Evolutionary conservation across 257 asterid species (phyloP).

Genomic region (Solanum tarapatanum): DNA sequence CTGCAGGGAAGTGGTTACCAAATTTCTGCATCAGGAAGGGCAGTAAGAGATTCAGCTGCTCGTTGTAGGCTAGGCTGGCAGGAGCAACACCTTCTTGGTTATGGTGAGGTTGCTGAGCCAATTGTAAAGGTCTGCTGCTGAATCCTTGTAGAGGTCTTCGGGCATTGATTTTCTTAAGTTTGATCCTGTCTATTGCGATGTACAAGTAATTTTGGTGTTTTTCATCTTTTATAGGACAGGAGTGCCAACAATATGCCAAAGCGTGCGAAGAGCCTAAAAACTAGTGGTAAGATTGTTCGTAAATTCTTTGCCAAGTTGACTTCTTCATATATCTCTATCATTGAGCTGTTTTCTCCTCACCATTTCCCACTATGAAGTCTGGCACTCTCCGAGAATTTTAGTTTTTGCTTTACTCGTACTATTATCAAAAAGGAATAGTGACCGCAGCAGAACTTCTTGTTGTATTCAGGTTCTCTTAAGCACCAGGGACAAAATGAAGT

Average conservation of each 20-base stretch:
- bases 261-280: constrained; percentile 69
- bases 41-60: constrained; percentile 79
- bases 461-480: constrained; percentile 61
- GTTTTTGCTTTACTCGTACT: background rate
- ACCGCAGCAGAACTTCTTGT: background rate
- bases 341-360: background rate
- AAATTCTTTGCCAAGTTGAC: background rate
- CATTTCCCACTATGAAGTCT: background rate
- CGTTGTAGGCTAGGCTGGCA: constrained; percentile 97
- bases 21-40: constrained; percentile 69
- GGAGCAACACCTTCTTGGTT: constrained; percentile 42
- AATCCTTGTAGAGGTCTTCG: background rate
- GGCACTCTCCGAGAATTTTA: background rate
- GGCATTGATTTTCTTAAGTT: background rate
- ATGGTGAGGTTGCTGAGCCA: constrained; percentile 54
- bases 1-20: constrained; percentile 58
- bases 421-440: background rate
- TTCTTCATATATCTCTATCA: background rate
- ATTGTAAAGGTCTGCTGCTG: constrained; percentile 29
- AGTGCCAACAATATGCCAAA: constrained; percentile 36
- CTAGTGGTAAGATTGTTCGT: constrained; percentile 46
- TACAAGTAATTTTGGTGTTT: background rate
- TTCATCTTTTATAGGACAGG: constrained; percentile 48
- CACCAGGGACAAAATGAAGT: constrained; percentile 72
- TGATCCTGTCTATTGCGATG: background rate